phyloP scores from a whole-genome alignment of 768 basidiomycete species.

The Amanita jacksonii region DNA sequence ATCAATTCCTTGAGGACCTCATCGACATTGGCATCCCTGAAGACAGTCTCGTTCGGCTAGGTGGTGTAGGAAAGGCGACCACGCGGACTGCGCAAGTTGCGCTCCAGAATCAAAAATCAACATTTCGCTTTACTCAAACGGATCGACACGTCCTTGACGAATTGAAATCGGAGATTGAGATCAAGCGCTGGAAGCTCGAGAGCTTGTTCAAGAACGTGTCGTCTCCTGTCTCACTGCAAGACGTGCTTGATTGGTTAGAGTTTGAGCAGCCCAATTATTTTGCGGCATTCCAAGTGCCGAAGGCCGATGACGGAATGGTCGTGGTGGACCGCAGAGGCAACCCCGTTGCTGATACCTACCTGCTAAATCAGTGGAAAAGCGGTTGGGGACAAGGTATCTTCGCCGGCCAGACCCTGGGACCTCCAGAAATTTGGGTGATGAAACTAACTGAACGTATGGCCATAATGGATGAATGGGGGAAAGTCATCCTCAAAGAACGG shows the following conservation, averaged over 20 bases:
- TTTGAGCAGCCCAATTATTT: constrained; percentile 39
- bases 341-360: constrained; percentile 25
- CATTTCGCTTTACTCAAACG: constrained; percentile 16
- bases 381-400: constrained; percentile 39
- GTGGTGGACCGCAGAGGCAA: constrained; percentile 31
- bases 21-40: constrained; percentile 48
- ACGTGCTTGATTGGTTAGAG: constrained; percentile 39
- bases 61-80: constrained; percentile 45
- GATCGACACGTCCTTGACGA: constrained; percentile 36
- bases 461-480: constrained; percentile 24
- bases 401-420: constrained; percentile 20
- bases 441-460: constrained; percentile 16
- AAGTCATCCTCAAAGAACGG: constrained; percentile 23
- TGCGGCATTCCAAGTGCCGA: constrained; percentile 35
- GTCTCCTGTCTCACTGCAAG: constrained; percentile 14
- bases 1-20: constrained; percentile 58
- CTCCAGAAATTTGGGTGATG: constrained; percentile 28
- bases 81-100: constrained; percentile 33
- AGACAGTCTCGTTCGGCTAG: constrained; percentile 43
- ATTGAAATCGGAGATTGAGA: constrained; percentile 19
- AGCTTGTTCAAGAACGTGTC: constrained; percentile 20
- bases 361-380: constrained; percentile 37
- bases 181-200: constrained; percentile 16
- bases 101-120: constrained; percentile 29
- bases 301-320: constrained; percentile 33